Evolutionary conservation across 2,329 filamentous ascomycete genomes (phyloP).

Genomic region (Cadophora malorum): DNA sequence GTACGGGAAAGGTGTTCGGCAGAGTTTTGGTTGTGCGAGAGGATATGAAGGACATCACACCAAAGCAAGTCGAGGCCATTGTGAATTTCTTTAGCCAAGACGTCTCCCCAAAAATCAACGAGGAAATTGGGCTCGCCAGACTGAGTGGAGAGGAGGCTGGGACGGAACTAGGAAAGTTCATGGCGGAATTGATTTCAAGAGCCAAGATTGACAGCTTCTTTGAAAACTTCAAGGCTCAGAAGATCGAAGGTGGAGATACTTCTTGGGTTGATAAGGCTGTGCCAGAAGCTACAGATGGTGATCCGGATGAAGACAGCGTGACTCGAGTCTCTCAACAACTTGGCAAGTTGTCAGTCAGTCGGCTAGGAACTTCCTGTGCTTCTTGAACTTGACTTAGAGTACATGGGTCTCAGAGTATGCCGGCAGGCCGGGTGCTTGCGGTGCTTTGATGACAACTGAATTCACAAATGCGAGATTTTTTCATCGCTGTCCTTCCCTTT

Average conservation of each 20-base stretch:
- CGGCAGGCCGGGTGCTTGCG: too few species aligned
- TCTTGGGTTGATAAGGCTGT: not conserved
- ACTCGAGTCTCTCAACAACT: not conserved
- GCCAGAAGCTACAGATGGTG: not conserved
- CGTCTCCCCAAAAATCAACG: not conserved
- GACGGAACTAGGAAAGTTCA: not conserved
- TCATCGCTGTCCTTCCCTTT: too few species aligned
- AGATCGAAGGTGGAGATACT: not conserved
- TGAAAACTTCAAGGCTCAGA: not conserved
- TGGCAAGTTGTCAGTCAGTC: not conserved
- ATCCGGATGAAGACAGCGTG: not conserved
- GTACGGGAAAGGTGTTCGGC: not conserved
- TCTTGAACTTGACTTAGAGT: not conserved
- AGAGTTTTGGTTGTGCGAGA: conserved; percentile 8
- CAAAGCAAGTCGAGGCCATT: conserved; percentile 17
- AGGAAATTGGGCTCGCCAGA: not conserved
- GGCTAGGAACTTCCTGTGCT: not conserved
- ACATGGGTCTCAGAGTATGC: not conserved
- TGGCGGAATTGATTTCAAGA: not conserved
- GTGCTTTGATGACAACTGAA: too few species aligned
- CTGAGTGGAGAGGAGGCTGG: not conserved
- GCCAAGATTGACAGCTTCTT: not conserved
- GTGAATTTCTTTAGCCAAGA: not conserved
- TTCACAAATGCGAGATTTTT: too few species aligned
- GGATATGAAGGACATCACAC: conserved; percentile 14